Conservation (phyloP, 129 eudicot species). For the Arctium minus region DNA sequence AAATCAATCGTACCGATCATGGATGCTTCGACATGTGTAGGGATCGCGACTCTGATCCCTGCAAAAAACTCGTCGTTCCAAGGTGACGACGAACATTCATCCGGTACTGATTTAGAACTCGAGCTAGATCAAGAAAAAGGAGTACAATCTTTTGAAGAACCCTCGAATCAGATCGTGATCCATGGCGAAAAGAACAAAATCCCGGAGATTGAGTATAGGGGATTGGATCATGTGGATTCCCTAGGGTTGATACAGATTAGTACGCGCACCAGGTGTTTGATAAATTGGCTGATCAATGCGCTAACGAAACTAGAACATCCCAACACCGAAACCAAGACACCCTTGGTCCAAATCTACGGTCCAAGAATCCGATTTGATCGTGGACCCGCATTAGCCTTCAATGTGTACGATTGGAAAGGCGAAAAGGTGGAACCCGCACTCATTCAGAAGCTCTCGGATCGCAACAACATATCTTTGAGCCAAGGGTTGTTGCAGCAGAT, state of each 20-base stretch:
- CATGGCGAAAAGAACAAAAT: slow-evolving; percentile 2
- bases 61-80: slow-evolving; percentile 31
- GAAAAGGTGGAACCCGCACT: slow-evolving; percentile 78
- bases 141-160: not conserved
- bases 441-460: slow-evolving; percentile 79
- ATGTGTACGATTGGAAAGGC: slow-evolving; percentile 79
- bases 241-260: slow-evolving; percentile 56
- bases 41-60: slow-evolving; percentile 55
- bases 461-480: slow-evolving; percentile 67
- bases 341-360: slow-evolving; percentile 71
- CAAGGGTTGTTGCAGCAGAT: slow-evolving; percentile 52
- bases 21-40: slow-evolving; percentile 44
- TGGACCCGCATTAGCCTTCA: slow-evolving; percentile 82
- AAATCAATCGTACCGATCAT: slow-evolving; percentile 50
- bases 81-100: slow-evolving; percentile 41
- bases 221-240: slow-evolving; percentile 80
- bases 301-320: slow-evolving; percentile 72
- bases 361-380: slow-evolving; percentile 69
- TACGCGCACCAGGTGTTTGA: slow-evolving; percentile 65
- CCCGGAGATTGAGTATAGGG: slow-evolving; percentile 43
- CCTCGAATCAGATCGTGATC: slow-evolving; percentile 1
- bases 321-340: slow-evolving; percentile 45
- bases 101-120: slow-evolving; percentile 45
- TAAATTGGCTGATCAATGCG: slow-evolving; percentile 77
- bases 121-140: slow-evolving; percentile 22